A percentile compares a stretch with the other conserved stretches of the same genome.
These are phyloP conservation scores for Claviceps humidiphila DNA, from an alignment of 2,329 filamentous ascomycete species.

Conservation along the genomic window DNA sequence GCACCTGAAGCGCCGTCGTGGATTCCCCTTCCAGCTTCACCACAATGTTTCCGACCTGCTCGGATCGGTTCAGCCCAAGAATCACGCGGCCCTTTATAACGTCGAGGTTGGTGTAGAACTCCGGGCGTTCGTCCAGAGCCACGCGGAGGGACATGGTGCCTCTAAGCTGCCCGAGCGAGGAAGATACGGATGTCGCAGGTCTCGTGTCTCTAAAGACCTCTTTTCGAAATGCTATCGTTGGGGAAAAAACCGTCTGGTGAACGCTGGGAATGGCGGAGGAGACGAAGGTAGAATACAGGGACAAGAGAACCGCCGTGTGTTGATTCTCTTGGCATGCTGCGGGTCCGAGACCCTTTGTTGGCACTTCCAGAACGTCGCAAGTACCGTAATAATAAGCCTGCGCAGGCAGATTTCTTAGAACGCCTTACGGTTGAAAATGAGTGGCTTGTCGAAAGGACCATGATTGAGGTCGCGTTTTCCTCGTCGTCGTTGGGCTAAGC, in stretches of 20 bases:
- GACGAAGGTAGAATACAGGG: neutral
- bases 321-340: neutral
- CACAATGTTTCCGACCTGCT: slow-evolving; percentile 58
- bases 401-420: too few relatives aligned
- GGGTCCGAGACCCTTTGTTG: neutral
- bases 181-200: neutral
- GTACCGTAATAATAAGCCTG: too few relatives aligned
- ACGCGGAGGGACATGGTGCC: slow-evolving; percentile 52
- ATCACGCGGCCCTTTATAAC: slow-evolving; percentile 50
- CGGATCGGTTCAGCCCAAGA: slow-evolving; percentile 47
- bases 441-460: too few relatives aligned
- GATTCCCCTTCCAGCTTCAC: slow-evolving; percentile 78
- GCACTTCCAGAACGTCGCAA: too few relatives aligned
- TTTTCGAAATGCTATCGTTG: too few relatives aligned
- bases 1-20: slow-evolving; percentile 47
- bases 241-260: too few relatives aligned
- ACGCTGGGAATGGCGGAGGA: neutral
- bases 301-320: neutral
- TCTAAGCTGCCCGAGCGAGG: neutral
- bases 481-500: too few relatives aligned
- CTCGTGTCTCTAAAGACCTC: neutral
- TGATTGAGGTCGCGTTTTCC: too few relatives aligned
- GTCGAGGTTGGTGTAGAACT: slow-evolving; percentile 72
- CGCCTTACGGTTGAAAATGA: too few relatives aligned
- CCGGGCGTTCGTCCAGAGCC: slow-evolving; percentile 49